A percentile compares a stretch with the other conserved stretches of the same genome.
phyloP scores from a whole-genome alignment of 352 stramenopile genomes.

The Globisporangium carolinianum region DNA sequence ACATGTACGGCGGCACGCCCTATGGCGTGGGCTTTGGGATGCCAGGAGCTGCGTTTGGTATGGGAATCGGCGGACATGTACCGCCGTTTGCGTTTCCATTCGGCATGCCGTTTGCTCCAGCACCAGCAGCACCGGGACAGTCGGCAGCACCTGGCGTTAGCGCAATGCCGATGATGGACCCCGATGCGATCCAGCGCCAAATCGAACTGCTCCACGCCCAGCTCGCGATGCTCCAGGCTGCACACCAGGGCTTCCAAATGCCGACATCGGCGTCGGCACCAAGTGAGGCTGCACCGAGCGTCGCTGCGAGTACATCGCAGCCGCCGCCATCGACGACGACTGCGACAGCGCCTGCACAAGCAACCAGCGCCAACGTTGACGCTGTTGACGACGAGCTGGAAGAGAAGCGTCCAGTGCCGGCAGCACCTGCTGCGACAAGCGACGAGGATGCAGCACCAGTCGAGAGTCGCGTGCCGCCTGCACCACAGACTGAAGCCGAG shows the following conservation, averaged over 20 bases:
- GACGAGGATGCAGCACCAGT: constrained; percentile 9
- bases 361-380: not conserved
- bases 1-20: constrained; percentile 53
- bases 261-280: not conserved
- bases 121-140: constrained; percentile 12
- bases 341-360: not conserved
- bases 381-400: constrained; percentile 15
- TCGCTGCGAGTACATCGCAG: too few species aligned
- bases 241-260: constrained; percentile 7
- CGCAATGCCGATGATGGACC: constrained; percentile 21
- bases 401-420: constrained; percentile 29
- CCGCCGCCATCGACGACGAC: not conserved
- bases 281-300: not conserved
- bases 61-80: constrained; percentile 14
- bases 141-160: constrained; percentile 4
- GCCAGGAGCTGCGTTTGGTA: constrained; percentile 42
- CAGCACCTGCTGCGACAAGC: constrained; percentile 5
- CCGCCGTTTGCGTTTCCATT: constrained; percentile 34
- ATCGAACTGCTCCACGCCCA: constrained; percentile 46
- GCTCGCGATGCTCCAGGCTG: constrained; percentile 37
- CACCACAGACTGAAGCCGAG: constrained; percentile 34
- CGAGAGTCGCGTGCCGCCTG: constrained; percentile 30
- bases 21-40: constrained; percentile 31
- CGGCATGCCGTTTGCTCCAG: constrained; percentile 24
- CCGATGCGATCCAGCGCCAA: constrained; percentile 40